Percentiles rank a stretch among this genome's conserved stretches.
These are phyloP conservation scores for Ramalina intermedia DNA, from an alignment of 495 filamentous ascomycete species.

Conservation along the genomic window DNA sequence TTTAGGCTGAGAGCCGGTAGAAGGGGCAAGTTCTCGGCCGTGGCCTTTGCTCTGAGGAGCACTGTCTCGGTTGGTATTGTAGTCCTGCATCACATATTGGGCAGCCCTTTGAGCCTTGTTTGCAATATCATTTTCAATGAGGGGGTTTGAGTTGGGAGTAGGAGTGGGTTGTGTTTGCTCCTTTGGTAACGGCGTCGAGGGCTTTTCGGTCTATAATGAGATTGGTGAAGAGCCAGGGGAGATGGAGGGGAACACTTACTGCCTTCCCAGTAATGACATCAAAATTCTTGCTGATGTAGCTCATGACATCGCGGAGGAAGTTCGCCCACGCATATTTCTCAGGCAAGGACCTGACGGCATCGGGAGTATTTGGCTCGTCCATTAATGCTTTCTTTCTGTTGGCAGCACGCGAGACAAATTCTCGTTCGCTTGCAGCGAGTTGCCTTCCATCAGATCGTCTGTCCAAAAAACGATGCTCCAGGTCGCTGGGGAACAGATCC, in stretches of 20 bases:
- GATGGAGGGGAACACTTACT: slow-evolving; percentile 21
- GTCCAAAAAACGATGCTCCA: slow-evolving; percentile 48
- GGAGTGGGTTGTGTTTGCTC: background rate
- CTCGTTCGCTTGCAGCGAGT: slow-evolving; percentile 56
- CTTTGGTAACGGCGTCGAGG: background rate
- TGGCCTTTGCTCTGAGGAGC: slow-evolving; percentile 18
- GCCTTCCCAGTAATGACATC: slow-evolving; percentile 42
- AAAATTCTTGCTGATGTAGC: slow-evolving; percentile 63
- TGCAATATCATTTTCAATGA: slow-evolving; percentile 31
- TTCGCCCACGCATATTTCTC: slow-evolving; percentile 72
- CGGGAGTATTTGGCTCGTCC: slow-evolving; percentile 43
- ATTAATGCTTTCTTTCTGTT: slow-evolving; percentile 55
- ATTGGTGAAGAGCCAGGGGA: background rate
- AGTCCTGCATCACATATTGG: slow-evolving; percentile 36
- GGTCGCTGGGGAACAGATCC: slow-evolving; percentile 55
- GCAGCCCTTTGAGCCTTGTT: slow-evolving; percentile 38
- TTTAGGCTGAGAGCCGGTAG: slow-evolving; percentile 11
- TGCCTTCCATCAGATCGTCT: slow-evolving; percentile 50
- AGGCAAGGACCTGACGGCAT: slow-evolving; percentile 46
- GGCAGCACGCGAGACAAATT: slow-evolving; percentile 50
- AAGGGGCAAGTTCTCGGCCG: slow-evolving; percentile 9
- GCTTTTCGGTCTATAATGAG: background rate
- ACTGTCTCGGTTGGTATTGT: background rate
- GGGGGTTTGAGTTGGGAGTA: no score
- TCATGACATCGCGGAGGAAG: slow-evolving; percentile 58